Conservation (phyloP, 306 rosid genomes). For the Prunus kanzakura region DNA sequence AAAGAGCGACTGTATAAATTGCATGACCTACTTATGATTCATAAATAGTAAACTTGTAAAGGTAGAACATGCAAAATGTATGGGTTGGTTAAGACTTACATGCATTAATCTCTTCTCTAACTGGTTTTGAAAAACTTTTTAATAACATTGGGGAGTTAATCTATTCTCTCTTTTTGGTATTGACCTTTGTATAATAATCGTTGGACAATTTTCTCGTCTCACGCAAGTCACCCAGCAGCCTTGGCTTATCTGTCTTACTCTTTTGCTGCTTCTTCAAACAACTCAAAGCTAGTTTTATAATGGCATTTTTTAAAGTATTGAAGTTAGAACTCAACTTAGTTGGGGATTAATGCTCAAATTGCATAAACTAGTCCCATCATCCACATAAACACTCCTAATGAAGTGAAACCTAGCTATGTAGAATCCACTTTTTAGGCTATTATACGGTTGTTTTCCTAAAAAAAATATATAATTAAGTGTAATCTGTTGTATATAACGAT, state of each 20-base stretch:
- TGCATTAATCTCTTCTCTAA: not conserved
- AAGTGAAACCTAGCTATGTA: too few species aligned
- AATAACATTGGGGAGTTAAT: not conserved
- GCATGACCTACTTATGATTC: conserved; percentile 9
- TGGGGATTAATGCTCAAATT: too few species aligned
- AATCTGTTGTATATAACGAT: too few species aligned
- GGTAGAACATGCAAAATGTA: not conserved
- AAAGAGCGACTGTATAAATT: not conserved
- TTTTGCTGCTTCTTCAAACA: conserved; percentile 3
- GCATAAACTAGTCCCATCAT: too few species aligned
- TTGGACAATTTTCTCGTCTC: not conserved
- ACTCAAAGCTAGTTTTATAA: too few species aligned
- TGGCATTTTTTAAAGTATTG: too few species aligned
- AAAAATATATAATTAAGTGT: too few species aligned
- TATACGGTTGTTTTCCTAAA: too few species aligned
- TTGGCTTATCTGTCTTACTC: not conserved
- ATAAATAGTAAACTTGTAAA: conserved; percentile 13
- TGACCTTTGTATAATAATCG: not conserved
- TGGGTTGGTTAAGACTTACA: conserved; percentile 17
- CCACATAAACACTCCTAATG: too few species aligned
- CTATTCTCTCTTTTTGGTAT: not conserved
- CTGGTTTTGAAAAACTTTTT: not conserved
- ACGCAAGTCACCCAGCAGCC: not conserved
- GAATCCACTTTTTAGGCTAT: too few species aligned
- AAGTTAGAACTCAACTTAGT: not conserved